Conservation (phyloP, 176 grass and related monocot genomes). For the Miscanthus lutarioriparius region DNA sequence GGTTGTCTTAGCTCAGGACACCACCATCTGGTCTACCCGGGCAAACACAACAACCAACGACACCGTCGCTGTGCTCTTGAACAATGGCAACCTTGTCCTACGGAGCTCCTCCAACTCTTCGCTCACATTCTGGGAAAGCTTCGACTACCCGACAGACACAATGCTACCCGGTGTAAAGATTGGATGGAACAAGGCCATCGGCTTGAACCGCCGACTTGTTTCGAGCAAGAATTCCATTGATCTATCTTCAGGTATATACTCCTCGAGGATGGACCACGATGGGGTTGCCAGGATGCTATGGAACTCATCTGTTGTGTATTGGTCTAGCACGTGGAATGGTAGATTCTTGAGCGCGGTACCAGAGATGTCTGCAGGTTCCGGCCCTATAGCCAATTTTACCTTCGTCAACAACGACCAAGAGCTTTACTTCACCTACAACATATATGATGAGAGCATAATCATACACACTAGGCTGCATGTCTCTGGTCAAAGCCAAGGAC, state of each 20-base stretch:
- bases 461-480: not conserved
- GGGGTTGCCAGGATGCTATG: not conserved
- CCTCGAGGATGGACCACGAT: constrained; percentile 5
- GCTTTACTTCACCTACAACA: constrained; percentile 24
- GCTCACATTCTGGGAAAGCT: constrained; percentile 50
- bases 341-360: constrained; percentile 30
- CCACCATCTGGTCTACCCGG: constrained; percentile 43
- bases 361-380: not conserved
- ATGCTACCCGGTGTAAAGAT: constrained; percentile 36
- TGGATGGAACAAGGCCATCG: constrained; percentile 46
- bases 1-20: constrained; percentile 27
- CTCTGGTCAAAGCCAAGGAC: constrained; percentile 15
- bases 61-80: constrained; percentile 30
- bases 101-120: constrained; percentile 27
- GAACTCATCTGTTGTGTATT: constrained; percentile 33
- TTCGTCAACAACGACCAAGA: constrained; percentile 28
- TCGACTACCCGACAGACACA: constrained; percentile 54
- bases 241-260: constrained; percentile 21
- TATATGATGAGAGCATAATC: not conserved
- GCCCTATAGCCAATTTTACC: not conserved
- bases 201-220: constrained; percentile 21
- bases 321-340: constrained; percentile 47
- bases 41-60: constrained; percentile 9
- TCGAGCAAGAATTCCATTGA: constrained; percentile 38
- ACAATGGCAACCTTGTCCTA: constrained; percentile 54